phyloP scores from a whole-genome alignment of 345 rosid species.

The Eucalyptus camaldulensis region DNA sequence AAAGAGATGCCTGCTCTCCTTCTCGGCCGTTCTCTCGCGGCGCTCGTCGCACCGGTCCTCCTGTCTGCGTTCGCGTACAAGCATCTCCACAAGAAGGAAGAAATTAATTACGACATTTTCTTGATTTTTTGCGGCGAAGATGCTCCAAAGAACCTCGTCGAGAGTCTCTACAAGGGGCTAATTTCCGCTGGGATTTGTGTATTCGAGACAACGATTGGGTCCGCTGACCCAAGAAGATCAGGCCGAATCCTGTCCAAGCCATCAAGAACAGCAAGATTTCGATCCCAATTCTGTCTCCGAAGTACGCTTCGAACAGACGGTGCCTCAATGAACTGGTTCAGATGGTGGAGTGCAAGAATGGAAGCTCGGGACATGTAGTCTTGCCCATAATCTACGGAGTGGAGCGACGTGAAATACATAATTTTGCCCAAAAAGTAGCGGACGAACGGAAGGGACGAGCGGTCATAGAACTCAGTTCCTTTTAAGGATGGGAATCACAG shows the following conservation, averaged over 20 bases:
- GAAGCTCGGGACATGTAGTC: background rate
- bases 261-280: background rate
- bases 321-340: background rate
- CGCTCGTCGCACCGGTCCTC: too few species aligned
- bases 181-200: too few species aligned
- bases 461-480: background rate
- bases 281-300: background rate
- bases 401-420: background rate
- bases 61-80: too few species aligned
- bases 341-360: background rate
- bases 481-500: background rate
- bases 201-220: too few species aligned
- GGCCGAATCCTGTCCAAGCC: background rate
- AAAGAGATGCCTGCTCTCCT: too few species aligned
- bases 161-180: background rate
- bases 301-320: background rate
- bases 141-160: background rate
- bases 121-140: background rate
- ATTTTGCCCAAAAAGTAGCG: background rate
- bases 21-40: too few species aligned
- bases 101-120: background rate
- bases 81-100: too few species aligned
- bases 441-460: background rate
- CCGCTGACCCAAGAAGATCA: background rate
- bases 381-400: background rate